Base-by-base conservation (phyloP, 1,284 basidiomycete genomes). In the Ustilago shanxiensis region DNA sequence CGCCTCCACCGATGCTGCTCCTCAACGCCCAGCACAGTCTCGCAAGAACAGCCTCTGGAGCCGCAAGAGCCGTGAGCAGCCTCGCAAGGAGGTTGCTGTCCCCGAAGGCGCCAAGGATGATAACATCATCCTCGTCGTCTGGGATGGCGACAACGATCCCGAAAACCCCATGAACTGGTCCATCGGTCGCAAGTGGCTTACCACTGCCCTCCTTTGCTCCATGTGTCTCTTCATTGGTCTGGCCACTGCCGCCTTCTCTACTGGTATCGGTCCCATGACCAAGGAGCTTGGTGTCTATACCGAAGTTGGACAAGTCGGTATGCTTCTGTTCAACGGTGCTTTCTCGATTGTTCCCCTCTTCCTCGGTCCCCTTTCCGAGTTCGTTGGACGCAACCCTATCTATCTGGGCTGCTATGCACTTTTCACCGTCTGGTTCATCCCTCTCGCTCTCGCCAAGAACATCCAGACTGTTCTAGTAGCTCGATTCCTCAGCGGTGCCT, bases 341-440 rank as follows among this genome's bases (percentile, higher is more conserved):
- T 79, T 70, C 61, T 62, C 77, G 18, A 61, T 80, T 29, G 82
- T 82, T 0, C 84, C 85, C 1, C 74, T 85, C 53, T 77, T 82
- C 72, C 69, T 86, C 22, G 86, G 83, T 18, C 86, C 85, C 10
- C 77, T 86, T 18, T 85, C 81, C 55, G 86, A 86, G 66, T 81
- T 84, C 33, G 71, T 83, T 47, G 86, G 86, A 11, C 79, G 84
- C 39, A 79, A 83, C 57, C 72, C 72, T 45, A 81, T 87, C 65
- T 87, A 84, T 68, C 72, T 87, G 22, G 58, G 68, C n/a, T 82
- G 80, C 62, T 85, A 82, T 56, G 77, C 63, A n/a, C 72, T 80
- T 39, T 87, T 86, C 79, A 79, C 81, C 58, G 69, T 83, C 69
- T 79, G 79, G 65, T 81, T 82, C 76, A 72, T 85, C 56, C 72